phyloP scores from a whole-genome alignment of 371 early-diverging fungal genomes.

The Haplosporangium sp. region DNA sequence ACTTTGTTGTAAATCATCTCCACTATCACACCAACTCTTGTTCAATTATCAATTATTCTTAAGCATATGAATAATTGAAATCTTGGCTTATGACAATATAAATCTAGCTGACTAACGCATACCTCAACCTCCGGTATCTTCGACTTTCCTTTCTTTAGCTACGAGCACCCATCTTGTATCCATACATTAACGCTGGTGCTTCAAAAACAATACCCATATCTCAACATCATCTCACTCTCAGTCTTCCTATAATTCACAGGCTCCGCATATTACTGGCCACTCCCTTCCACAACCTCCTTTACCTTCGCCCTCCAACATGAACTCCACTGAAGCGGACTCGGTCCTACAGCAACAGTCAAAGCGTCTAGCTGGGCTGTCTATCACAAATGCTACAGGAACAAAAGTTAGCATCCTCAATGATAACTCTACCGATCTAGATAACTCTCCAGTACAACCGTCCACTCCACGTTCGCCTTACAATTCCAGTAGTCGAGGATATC shows the following conservation, averaged over 20 bases:
- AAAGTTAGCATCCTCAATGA: constrained; percentile 53
- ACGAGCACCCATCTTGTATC: too few species aligned
- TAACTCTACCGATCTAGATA: constrained; percentile 11
- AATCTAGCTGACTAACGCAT: too few species aligned
- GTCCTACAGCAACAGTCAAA: constrained; percentile 44
- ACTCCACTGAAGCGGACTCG: constrained; percentile 26
- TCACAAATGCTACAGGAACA: constrained; percentile 48
- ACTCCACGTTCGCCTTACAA: constrained; percentile 1
- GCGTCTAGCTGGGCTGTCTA: constrained; percentile 53
- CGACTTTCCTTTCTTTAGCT: too few species aligned
- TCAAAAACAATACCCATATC: background rate
- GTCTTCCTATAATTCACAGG: background rate
- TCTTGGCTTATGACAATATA: background rate
- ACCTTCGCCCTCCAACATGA: constrained; percentile 3
- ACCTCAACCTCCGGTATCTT: too few species aligned
- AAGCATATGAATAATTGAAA: too few species aligned
- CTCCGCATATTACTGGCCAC: background rate
- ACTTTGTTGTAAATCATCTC: background rate
- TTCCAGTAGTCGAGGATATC: background rate
- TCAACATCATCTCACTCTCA: constrained; percentile 5
- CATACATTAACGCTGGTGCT: background rate
- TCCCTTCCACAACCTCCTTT: constrained; percentile 17
- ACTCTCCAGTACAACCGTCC: constrained; percentile 2
- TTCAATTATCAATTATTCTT: too few species aligned
- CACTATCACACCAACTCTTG: background rate